A percentile compares a stretch with the other conserved stretches of the same genome.
phyloP scores from a whole-genome alignment of 805 yeast genomes.

The Isabelozyma heimii region DNA sequence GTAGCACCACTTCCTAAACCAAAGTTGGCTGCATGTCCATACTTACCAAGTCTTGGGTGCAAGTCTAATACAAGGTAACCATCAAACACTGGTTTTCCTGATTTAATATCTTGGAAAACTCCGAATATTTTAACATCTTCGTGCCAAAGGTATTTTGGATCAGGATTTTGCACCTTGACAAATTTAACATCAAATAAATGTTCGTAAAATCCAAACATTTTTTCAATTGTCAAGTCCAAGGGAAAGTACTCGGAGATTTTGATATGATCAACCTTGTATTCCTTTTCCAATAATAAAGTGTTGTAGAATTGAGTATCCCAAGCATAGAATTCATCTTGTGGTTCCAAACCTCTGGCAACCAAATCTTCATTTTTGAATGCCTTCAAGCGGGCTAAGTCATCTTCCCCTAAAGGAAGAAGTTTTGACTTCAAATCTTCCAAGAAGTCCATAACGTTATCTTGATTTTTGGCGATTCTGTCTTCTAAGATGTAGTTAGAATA shows the following conservation, averaged over 20 bases:
- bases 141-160: conserved; percentile 62
- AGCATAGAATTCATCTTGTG: conserved; percentile 43
- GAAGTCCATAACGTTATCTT: conserved; percentile 57
- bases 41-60: conserved; percentile 84
- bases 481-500: conserved; percentile 73
- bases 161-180: conserved; percentile 43
- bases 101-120: conserved; percentile 59
- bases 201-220: conserved; percentile 73
- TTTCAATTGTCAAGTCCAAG: conserved; percentile 58
- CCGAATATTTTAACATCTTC: conserved; percentile 72
- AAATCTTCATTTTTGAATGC: conserved; percentile 54
- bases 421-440: conserved; percentile 59
- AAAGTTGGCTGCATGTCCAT: conserved; percentile 87
- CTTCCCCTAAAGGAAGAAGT: conserved; percentile 56
- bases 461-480: conserved; percentile 75
- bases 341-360: conserved; percentile 39
- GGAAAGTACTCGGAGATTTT: conserved; percentile 80
- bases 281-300: conserved; percentile 61
- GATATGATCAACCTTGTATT: conserved; percentile 69
- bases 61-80: conserved; percentile 81
- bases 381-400: conserved; percentile 50
- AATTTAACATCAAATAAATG: conserved; percentile 67
- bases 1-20: conserved; percentile 60
- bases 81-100: conserved; percentile 53
- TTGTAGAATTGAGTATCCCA: conserved; percentile 78